Conservation (phyloP, 2,329 filamentous ascomycete species). For the Xenosphaeropsis pyriputrescens region DNA sequence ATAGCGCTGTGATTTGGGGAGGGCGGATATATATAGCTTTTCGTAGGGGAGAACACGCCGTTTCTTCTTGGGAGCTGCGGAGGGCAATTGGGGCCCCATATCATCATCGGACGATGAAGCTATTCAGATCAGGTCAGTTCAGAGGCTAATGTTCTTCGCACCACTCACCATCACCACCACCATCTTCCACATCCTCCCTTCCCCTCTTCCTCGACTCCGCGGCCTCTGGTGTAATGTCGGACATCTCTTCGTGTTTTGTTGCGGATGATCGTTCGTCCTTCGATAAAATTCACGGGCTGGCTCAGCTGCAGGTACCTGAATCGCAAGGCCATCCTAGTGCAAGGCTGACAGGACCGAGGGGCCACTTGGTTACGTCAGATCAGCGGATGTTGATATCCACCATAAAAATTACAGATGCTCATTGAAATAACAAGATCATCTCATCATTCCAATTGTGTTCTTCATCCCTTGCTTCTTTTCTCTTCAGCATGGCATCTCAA, state of each 20-base stretch:
- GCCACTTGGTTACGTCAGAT: too few species aligned
- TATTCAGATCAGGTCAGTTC: neutral
- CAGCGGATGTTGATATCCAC: too few species aligned
- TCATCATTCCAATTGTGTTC: too few species aligned
- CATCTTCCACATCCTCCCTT: constrained; percentile 34
- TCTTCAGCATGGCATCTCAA: constrained; percentile 5
- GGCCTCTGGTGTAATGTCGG: constrained; percentile 16
- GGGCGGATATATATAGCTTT: constrained; percentile 82
- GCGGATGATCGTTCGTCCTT: neutral
- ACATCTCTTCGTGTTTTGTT: constrained; percentile 14
- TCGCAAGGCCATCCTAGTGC: too few species aligned
- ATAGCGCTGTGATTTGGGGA: constrained; percentile 71
- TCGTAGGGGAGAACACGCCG: constrained; percentile 82
- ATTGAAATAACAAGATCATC: too few species aligned
- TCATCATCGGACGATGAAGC: constrained; percentile 67
- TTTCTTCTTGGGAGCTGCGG: constrained; percentile 76
- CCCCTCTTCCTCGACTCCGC: constrained; percentile 33
- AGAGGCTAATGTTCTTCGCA: neutral
- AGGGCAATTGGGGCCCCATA: constrained; percentile 83
- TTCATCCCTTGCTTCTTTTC: neutral
- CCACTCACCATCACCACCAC: constrained; percentile 13
- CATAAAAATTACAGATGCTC: too few species aligned
- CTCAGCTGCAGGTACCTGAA: too few species aligned
- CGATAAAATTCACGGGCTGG: too few species aligned
- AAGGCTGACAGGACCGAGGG: too few species aligned